Evolutionary conservation across 75 land plant genomes (phyloP), one percentile per base, ranked within the genome.

Genomic region (Pseudotsuga menziesii): DNA sequence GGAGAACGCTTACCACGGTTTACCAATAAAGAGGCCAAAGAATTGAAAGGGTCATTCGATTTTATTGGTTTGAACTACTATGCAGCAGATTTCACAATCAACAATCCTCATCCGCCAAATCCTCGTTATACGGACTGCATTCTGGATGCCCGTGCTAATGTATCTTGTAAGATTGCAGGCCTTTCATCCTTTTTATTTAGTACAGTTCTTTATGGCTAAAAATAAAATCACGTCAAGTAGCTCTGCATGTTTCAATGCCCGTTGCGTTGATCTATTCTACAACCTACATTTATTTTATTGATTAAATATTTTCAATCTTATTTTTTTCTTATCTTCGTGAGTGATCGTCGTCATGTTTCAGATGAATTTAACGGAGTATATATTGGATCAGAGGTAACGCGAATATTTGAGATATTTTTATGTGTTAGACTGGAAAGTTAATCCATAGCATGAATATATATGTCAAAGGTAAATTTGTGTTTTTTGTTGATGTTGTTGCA

Each of bases 11-110:
- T 90, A 0, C 92, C 90, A 13, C 20, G 29, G 0, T 90, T 88
- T 79, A 88, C 81, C 8, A 70, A 66, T 25, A 9, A 44, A 56
- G 73, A 90, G 72, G 74, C 85, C 25, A 5, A 62, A 44, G 61
- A 29, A 16, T 12, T 90, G 35, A 79, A 77, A 60, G 80, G 88
- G 41, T 90, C 90, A 25, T 85, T 81, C 39, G 90, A 90, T 73
- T 90, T 88, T 69, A 77, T 90, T n/a, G 92, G 91, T 27, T 20
- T 89, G 41, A 89, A 89, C 61, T 77, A 83, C 61, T 87, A 87
- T 54, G 74, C 82, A 8, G 14, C 89, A 16, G 44, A 64, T 20
- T 90, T 81, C 58, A 81, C 78, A 0, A 60, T 58, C 1, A 59
- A 78, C 67, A 58, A 36, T 9, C 57, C 77, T 16, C 20, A 60